Evolutionary conservation across 192 early-diverging fungal species (phyloP).

Genomic region (Lobosporangium transversale): DNA sequence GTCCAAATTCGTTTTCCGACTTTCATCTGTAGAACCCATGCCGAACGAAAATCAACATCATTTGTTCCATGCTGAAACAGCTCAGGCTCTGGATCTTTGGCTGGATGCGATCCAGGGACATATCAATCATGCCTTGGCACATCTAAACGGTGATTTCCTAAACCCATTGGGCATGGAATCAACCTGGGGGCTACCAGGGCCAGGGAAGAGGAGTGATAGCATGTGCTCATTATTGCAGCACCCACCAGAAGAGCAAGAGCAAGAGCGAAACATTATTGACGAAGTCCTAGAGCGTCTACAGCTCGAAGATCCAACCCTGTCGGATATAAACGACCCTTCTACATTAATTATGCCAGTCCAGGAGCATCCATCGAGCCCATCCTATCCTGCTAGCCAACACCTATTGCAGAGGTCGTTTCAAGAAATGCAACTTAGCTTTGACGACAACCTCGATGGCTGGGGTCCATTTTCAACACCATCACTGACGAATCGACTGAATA

Average conservation of each 20-base stretch:
- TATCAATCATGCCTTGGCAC: constrained; percentile 18
- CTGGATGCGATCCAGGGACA: constrained; percentile 16
- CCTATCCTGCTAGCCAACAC: neutral
- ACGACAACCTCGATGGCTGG: constrained; percentile 22
- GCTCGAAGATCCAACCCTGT: constrained; percentile 28
- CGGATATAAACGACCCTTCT: constrained; percentile 43
- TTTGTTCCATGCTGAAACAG: constrained; percentile 21
- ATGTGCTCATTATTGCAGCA: neutral
- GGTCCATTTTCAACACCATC: neutral
- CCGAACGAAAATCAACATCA: constrained; percentile 24
- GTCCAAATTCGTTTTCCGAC: constrained; percentile 17
- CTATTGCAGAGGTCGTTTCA: neutral
- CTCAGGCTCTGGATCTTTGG: constrained; percentile 23
- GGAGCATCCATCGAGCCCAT: constrained; percentile 20
- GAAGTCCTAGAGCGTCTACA: constrained; percentile 28
- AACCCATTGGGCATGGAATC: neutral
- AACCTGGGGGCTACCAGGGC: neutral
- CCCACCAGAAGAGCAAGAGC: neutral
- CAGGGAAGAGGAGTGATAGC: neutral
- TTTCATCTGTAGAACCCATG: constrained; percentile 23
- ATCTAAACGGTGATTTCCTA: neutral
- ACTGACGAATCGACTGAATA: neutral
- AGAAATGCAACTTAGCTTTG: constrained; percentile 1
- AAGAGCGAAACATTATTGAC: constrained; percentile 31
- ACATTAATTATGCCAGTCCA: constrained; percentile 31